Conservation (phyloP, 2,329 filamentous ascomycete species). For the Leptoxyphium fumago region DNA sequence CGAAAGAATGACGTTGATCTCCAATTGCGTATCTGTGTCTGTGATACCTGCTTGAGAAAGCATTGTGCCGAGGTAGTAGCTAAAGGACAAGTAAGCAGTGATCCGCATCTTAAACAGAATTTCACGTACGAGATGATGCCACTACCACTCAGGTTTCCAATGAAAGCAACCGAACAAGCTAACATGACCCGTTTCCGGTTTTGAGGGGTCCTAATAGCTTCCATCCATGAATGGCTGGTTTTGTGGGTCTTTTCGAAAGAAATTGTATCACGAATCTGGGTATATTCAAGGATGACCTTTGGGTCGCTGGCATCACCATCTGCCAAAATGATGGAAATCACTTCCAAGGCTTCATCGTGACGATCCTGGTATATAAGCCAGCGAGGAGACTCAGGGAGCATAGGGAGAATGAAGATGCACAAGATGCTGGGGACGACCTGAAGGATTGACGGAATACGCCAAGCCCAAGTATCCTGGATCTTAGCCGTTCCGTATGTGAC, state of each 20-base stretch:
- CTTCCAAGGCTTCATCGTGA: slow-evolving; percentile 44
- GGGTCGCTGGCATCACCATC: slow-evolving; percentile 29
- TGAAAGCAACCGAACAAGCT: too few species aligned
- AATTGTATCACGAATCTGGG: slow-evolving; percentile 44
- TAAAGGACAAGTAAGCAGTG: too few species aligned
- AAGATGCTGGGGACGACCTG: slow-evolving; percentile 36
- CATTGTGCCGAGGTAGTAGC: too few species aligned
- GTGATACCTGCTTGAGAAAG: too few species aligned
- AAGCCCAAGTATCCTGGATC: slow-evolving; percentile 30
- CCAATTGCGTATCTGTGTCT: too few species aligned
- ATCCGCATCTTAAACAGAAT: too few species aligned
- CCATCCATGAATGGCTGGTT: too few species aligned
- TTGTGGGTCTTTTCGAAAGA: slow-evolving; percentile 26
- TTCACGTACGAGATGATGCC: too few species aligned
- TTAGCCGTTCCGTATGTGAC: slow-evolving; percentile 35
- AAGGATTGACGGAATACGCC: slow-evolving; percentile 35
- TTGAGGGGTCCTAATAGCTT: too few species aligned
- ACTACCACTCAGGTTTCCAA: too few species aligned
- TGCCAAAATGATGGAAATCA: slow-evolving; percentile 49
- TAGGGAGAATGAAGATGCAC: slow-evolving; percentile 35
- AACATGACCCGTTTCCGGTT: too few species aligned
- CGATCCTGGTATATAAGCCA: slow-evolving; percentile 51
- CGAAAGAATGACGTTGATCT: too few species aligned
- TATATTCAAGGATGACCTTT: slow-evolving; percentile 43
- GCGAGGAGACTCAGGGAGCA: slow-evolving; percentile 51